These are phyloP conservation scores for Antitrichia curtipendula DNA, from an alignment of 225 moss, liverwort and hornwort species.

Conservation along the genomic window DNA sequence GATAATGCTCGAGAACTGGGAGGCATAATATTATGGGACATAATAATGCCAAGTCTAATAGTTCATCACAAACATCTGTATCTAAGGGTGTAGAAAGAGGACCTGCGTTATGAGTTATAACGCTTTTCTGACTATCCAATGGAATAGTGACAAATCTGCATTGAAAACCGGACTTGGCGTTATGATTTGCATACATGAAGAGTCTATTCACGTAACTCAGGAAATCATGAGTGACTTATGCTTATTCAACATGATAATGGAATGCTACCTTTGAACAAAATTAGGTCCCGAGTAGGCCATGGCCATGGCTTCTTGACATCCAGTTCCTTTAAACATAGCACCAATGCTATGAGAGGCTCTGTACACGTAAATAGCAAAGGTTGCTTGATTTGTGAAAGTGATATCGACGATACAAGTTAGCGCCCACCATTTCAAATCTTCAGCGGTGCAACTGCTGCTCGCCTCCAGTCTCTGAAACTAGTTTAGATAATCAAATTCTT, in stretches of 20 bases:
- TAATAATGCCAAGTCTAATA: no score
- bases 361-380: not conserved
- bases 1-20: no score
- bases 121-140: no score
- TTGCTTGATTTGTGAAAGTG: not conserved
- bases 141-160: no score
- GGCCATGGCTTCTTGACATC: not conserved
- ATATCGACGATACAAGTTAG: not conserved
- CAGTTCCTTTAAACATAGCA: not conserved
- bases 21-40: no score
- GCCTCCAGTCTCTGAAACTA: not conserved
- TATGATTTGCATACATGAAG: not conserved
- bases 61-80: no score
- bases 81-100: no score
- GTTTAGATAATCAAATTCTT: conserved; percentile 8
- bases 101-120: no score
- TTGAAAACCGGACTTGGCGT: no score
- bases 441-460: not conserved
- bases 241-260: not conserved
- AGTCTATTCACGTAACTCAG: not conserved
- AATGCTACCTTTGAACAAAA: not conserved
- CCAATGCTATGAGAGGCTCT: not conserved
- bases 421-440: not conserved
- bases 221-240: not conserved
- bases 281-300: not conserved